phyloP scores from a whole-genome alignment of 2,329 filamentous ascomycete species.

The Hortaea sp. region DNA sequence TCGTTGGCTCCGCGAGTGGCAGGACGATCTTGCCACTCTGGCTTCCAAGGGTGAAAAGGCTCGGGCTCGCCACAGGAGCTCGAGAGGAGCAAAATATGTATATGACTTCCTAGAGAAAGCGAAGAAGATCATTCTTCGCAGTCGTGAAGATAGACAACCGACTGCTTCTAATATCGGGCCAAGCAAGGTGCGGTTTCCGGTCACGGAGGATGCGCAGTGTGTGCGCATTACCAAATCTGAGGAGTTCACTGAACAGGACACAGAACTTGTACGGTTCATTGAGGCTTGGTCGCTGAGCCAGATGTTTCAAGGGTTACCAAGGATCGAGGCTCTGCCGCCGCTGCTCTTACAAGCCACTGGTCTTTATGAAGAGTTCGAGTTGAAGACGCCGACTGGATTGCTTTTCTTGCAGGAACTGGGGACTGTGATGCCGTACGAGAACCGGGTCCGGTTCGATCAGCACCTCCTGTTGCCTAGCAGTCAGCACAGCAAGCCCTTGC shows the following conservation, averaged over 20 bases:
- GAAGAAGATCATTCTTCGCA: slow-evolving; percentile 28
- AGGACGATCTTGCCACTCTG: slow-evolving; percentile 34
- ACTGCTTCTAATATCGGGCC: slow-evolving; percentile 28
- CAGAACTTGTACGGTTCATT: slow-evolving; percentile 55
- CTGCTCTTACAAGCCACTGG: slow-evolving; percentile 52
- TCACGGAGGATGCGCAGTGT: slow-evolving; percentile 14
- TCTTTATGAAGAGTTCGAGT: slow-evolving; percentile 47
- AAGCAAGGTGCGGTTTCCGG: slow-evolving; percentile 23
- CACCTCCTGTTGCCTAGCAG: slow-evolving; percentile 42
- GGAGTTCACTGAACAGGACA: slow-evolving; percentile 42
- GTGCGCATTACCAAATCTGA: slow-evolving; percentile 13
- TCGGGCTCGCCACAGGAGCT: slow-evolving; percentile 6
- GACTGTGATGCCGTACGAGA: slow-evolving; percentile 60
- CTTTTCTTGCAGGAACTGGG: slow-evolving; percentile 69
- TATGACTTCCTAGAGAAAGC: slow-evolving; percentile 33
- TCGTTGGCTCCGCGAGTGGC: slow-evolving; percentile 44
- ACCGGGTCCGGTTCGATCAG: slow-evolving; percentile 52
- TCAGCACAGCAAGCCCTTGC: slow-evolving; percentile 34
- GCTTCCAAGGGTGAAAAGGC: slow-evolving; percentile 10
- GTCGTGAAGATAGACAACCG: slow-evolving; percentile 29
- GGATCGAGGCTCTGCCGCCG: slow-evolving; percentile 52
- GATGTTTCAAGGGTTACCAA: slow-evolving; percentile 43
- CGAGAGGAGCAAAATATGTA: slow-evolving; percentile 20
- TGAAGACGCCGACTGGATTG: slow-evolving; percentile 43
- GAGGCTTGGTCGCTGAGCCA: slow-evolving; percentile 55